Base-by-base conservation (phyloP, 345 rosid genomes). In the Durio zibethinus region DNA sequence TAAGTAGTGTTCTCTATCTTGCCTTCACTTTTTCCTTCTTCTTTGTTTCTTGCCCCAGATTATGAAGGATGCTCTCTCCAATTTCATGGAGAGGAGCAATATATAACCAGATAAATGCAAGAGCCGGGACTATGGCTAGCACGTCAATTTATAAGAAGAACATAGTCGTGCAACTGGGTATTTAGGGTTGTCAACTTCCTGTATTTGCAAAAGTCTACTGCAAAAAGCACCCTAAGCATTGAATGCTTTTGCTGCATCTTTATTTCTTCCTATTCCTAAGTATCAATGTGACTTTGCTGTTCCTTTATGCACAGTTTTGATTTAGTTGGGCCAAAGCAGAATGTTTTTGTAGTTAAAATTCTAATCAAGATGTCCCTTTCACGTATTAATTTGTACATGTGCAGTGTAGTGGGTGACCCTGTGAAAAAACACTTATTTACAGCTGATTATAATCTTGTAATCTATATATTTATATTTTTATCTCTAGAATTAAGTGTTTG, bases 1-100 rank as follows among this genome's bases (percentile, higher is more conserved):
- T 52, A 66, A 52, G 60, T 12, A 40, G 48, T 67, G 59, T 67
- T 65, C 54, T 35, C 64, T 65, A 38, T 66, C 23, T 25, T 76
- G 64, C 36, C 25, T 66, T 66, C 52, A 76, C 53, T 18, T 36
- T 23, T 48, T 65, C 15, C 48, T 57, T 45, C 16, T 66, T 71
- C 50, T 76, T 66, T 67, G 62, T 76, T 75, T 61, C 33, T 62
- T 75, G 42, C 40, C 38, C 62, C 53, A 54, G 74, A 66, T 65
- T 33, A n/a, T 53, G 79, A 67, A 65, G 52, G 48, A 52, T 7
- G 72, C 50, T 52, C 36, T 48, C 31, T 53, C 50, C 38, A 56
- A 23, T 42, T 23, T 59, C 16, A 9, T 23, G 27, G 69, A 60
- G 42, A 74, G 69, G 7, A 43, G 29, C 10, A 59, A 74, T 27